Percentiles rank a stretch among this genome's conserved stretches.
Conservation (phyloP, 2,329 filamentous ascomycete species). For the Atkinsonella hypoxylon region DNA sequence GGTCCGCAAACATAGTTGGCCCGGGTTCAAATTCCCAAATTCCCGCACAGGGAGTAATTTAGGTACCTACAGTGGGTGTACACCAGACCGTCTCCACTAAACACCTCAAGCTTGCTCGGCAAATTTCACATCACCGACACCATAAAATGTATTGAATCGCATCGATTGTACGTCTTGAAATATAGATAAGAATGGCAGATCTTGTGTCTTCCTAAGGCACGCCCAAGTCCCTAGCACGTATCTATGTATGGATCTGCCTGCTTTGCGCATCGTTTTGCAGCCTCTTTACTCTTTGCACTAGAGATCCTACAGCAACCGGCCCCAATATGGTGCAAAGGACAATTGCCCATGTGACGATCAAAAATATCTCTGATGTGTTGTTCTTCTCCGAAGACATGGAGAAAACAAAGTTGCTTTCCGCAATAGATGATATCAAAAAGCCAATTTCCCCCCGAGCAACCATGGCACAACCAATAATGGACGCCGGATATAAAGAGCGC, state of each 20-base stretch:
- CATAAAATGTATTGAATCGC: no score
- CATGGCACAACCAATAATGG: slow-evolving; percentile 57
- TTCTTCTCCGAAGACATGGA: not conserved
- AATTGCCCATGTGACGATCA: slow-evolving; percentile 44
- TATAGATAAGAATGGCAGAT: not conserved
- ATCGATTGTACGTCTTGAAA: no score
- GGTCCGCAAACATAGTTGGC: not conserved
- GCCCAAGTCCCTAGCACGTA: slow-evolving; percentile 3
- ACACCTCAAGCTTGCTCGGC: no score
- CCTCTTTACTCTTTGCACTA: slow-evolving; percentile 30
- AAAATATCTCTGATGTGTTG: slow-evolving; percentile 31
- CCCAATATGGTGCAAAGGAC: slow-evolving; percentile 42
- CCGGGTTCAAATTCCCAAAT: no score
- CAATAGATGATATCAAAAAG: slow-evolving; percentile 60
- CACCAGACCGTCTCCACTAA: no score
- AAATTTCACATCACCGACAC: no score
- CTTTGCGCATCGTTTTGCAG: slow-evolving; percentile 7
- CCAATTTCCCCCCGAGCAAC: slow-evolving; percentile 70
- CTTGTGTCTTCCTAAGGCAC: not conserved
- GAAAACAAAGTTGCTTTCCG: slow-evolving; percentile 40
- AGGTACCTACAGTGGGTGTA: no score
- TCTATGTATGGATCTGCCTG: not conserved
- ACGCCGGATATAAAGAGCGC: slow-evolving; percentile 52
- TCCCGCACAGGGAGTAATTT: no score
- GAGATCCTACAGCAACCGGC: slow-evolving; percentile 33